Percentiles rank a stretch among this genome's conserved stretches.
phyloP scores from a whole-genome alignment of 495 filamentous ascomycete species.

The Penicillium pancosmium region DNA sequence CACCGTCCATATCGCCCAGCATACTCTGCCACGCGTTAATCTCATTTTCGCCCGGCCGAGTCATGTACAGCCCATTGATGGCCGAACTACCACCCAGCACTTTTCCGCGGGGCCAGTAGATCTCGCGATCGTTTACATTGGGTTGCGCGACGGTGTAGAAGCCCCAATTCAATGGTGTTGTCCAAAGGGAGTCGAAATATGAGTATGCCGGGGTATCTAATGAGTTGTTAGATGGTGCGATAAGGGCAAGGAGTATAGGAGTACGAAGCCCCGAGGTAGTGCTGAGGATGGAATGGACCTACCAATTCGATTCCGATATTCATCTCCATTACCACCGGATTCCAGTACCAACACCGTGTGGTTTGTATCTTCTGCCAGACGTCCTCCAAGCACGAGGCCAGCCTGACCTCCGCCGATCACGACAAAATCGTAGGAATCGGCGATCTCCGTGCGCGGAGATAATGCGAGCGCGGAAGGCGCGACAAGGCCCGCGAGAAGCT shows the following conservation, averaged over 20 bases:
- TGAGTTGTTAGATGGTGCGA: background rate
- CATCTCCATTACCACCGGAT: constrained; percentile 41
- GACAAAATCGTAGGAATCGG: constrained; percentile 48
- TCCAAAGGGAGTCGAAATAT: constrained; percentile 41
- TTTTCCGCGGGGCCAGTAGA: constrained; percentile 41
- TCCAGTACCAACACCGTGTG: constrained; percentile 48
- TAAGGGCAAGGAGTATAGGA: background rate
- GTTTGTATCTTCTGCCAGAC: constrained; percentile 29
- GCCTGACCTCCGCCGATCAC: constrained; percentile 48
- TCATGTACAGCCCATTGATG: constrained; percentile 39
- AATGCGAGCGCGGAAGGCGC: constrained; percentile 21
- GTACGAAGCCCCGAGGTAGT: background rate
- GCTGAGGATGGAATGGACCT: background rate
- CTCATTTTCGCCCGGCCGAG: constrained; percentile 36
- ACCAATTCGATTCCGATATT: constrained; percentile 39
- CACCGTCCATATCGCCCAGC: constrained; percentile 36
- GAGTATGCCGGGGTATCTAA: constrained; percentile 37
- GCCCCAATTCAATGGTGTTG: constrained; percentile 41
- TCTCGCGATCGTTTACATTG: constrained; percentile 34
- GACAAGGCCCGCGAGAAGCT: constrained; percentile 1
- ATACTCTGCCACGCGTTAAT: constrained; percentile 38
- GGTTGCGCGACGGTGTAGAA: constrained; percentile 38
- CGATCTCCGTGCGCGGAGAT: constrained; percentile 32
- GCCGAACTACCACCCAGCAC: constrained; percentile 45
- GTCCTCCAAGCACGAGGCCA: constrained; percentile 35